Evolutionary conservation across 139 green algal genomes (phyloP).

Genomic region (Chlamydomonas sp.): DNA sequence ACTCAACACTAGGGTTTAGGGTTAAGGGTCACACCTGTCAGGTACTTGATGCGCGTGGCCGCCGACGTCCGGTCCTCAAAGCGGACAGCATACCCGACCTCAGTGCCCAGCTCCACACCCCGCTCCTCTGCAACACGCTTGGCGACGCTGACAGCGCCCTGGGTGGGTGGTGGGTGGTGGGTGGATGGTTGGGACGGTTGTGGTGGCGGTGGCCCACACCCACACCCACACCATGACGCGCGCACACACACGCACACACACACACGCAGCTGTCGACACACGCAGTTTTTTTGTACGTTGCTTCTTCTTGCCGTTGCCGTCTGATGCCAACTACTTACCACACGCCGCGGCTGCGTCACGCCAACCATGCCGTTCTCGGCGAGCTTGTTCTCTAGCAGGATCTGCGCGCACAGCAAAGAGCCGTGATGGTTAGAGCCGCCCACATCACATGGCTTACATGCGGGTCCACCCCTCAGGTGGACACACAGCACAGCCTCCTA

Average conservation of each 20-base stretch:
- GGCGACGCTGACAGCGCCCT: constrained; percentile 80
- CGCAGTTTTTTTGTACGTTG: not conserved
- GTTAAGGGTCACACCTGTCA: constrained; percentile 22
- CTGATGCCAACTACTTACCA: constrained; percentile 48
- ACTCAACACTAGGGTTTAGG: not conserved
- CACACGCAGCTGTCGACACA: too few species aligned
- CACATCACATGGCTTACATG: too few species aligned
- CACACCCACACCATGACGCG: too few species aligned
- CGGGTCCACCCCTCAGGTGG: not conserved
- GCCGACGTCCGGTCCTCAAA: constrained; percentile 81
- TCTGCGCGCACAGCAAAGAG: constrained; percentile 36
- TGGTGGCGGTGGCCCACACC: not conserved
- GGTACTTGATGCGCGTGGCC: constrained; percentile 56
- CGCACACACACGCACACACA: too few species aligned
- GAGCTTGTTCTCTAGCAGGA: constrained; percentile 63
- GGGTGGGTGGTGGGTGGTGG: too few species aligned
- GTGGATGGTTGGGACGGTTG: not conserved
- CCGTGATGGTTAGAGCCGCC: not conserved
- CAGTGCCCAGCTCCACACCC: constrained; percentile 52
- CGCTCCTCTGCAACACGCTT: constrained; percentile 82
- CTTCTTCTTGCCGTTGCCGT: not conserved
- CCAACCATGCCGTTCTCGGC: constrained; percentile 53
- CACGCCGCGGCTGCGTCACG: constrained; percentile 86
- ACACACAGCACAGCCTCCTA: too few species aligned
- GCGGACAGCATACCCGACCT: constrained; percentile 89